Evolutionary conservation across 129 eudicot genomes (phyloP), one percentile per base, ranked within the genome.

Genomic region (Saussurea involucrata): DNA sequence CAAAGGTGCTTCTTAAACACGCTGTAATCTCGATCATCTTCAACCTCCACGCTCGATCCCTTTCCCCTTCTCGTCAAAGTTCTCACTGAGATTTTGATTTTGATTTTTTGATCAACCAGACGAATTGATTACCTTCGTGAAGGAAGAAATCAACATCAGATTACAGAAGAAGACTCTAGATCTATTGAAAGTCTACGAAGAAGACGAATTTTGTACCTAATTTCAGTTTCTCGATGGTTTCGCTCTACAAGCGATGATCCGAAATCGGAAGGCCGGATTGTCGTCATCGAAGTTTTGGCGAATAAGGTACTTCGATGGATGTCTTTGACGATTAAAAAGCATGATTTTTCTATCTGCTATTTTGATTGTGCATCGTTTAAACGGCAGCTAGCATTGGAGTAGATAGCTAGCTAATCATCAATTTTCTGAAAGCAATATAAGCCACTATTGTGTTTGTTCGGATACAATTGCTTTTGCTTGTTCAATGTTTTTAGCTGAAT

Each of bases 21-120:
- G 71, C 74, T 49, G 37, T 77, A 68, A 68, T 68, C 32, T 53
- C 31, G 76, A 70, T 70, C 82, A 70, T 70, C 82, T 78, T 78
- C 76, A 70, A 78, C 82, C 82, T 78, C 82, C 71, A 25, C 72
- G 82, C 44, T 71, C 71, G 77, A 78, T 61, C 82, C 76, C 76
- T 72, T 76, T 53, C n/a, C 71, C 71, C 49, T 27, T 71, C 28
- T 61, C 24, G 31, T 6, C 63, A 36, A 73, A 58, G 18, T 22
- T 24, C 40, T 74, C 34, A 21, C 24, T 33, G 4, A 58, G 33
- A 27, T 63, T 65, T 27, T 25, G 13, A 27, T 68, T 37, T n/a
- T n/a, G n/a, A n/a, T n/a, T n/a, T n/a, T 18, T 5, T 13, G 18
- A 55, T 49, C 0, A 71, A 17, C 64, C 17, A 76, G 13, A 40